Conservation (phyloP, 2,329 filamentous ascomycete genomes). For the Trichoderma sp. region DNA sequence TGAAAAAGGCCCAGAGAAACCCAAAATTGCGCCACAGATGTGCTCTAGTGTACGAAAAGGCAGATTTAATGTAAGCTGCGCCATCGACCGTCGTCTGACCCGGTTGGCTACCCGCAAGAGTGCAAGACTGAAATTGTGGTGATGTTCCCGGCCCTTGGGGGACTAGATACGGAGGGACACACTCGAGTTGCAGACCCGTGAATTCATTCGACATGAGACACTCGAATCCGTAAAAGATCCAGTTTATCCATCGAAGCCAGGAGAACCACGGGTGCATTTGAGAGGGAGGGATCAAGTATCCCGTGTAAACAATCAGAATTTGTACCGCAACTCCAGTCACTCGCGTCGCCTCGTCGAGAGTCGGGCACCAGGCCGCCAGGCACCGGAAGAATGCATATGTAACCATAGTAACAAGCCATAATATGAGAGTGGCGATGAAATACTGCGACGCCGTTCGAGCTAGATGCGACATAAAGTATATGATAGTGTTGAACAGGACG, state of each 20-base stretch:
- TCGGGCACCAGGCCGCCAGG: constrained; percentile 59
- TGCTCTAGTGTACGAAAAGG: constrained; percentile 55
- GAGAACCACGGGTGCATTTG: constrained; percentile 61
- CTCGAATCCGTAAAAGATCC: constrained; percentile 70
- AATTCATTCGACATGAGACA: constrained; percentile 67
- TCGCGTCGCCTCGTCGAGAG: constrained; percentile 63
- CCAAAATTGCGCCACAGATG: constrained; percentile 78
- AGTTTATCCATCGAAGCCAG: constrained; percentile 70
- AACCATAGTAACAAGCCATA: constrained; percentile 57
- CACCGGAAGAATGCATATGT: constrained; percentile 62
- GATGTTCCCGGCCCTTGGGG: constrained; percentile 43
- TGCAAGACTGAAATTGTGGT: constrained; percentile 54
- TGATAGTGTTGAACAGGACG: constrained; percentile 66
- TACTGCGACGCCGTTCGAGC: constrained; percentile 66
- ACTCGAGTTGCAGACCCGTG: constrained; percentile 57
- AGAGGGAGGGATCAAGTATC: constrained; percentile 61
- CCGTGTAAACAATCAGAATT: constrained; percentile 67
- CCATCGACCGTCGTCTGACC: constrained; percentile 54
- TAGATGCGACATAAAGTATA: constrained; percentile 79
- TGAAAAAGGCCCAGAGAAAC: constrained; percentile 72
- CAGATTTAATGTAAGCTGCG: constrained; percentile 53
- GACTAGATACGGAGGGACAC: constrained; percentile 58
- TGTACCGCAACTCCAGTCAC: constrained; percentile 60
- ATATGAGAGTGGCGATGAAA: constrained; percentile 65
- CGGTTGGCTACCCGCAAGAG: constrained; percentile 47